A percentile compares a stretch with the other conserved stretches of the same genome.
Evolutionary conservation across 768 basidiomycete genomes (phyloP).

Genomic region (Roridomyces roridus): DNA sequence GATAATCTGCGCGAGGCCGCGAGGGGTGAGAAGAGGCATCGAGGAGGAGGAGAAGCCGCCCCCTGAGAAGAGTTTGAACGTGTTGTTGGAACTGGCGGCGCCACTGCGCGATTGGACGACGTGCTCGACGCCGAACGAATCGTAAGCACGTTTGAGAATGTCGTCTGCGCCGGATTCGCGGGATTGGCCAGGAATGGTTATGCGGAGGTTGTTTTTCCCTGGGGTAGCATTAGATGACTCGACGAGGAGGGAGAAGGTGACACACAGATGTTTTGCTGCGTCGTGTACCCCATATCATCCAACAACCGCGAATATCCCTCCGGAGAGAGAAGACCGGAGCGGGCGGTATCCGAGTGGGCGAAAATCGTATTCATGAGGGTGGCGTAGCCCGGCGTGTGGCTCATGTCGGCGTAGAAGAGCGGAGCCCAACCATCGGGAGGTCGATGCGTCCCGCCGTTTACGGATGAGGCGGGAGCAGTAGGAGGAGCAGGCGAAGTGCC

Average conservation of each 20-base stretch:
- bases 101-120: slow-evolving; percentile 3
- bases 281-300: slow-evolving; percentile 20
- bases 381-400: background rate
- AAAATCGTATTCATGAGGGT: slow-evolving; percentile 11
- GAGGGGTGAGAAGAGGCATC: slow-evolving; percentile 6
- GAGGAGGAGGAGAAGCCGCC: background rate
- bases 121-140: slow-evolving; percentile 21
- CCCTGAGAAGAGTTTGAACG: background rate
- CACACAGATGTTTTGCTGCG: slow-evolving; percentile 22
- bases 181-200: background rate
- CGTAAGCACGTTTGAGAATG: slow-evolving; percentile 12
- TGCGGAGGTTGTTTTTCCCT: slow-evolving; percentile 9
- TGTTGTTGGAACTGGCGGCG: background rate
- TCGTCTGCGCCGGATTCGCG: slow-evolving; percentile 13
- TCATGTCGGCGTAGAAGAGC: slow-evolving; percentile 12
- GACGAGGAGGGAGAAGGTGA: background rate
- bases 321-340: slow-evolving; percentile 12
- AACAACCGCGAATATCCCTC: slow-evolving; percentile 18
- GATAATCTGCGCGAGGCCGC: background rate
- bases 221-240: background rate
- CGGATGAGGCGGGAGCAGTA: background rate
- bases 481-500: background rate
- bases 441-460: no score
- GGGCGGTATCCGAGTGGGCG: slow-evolving; percentile 14
- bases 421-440: slow-evolving; percentile 1